Evolutionary conservation across 176 grass and related monocot species (phyloP).

Genomic region (Stipa capillata): DNA sequence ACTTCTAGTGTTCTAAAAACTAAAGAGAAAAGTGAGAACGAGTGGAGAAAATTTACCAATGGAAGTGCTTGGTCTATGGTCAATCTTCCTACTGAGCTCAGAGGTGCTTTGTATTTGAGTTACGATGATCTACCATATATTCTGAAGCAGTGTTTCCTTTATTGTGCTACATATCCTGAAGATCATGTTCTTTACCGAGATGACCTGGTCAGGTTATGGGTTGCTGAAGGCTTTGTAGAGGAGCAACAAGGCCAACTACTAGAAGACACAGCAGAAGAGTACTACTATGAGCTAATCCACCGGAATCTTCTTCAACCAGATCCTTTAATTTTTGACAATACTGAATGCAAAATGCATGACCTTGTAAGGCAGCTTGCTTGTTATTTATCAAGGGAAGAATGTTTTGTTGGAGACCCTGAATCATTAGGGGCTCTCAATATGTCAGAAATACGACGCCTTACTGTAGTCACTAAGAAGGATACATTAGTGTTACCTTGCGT

Average conservation of each 20-base stretch:
- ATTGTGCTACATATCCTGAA: not conserved
- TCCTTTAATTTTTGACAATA: accelerated
- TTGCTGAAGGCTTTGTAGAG: conserved; percentile 28
- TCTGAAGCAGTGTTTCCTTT: conserved; percentile 41
- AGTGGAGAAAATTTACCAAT: conserved; percentile 13
- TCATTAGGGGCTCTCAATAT: not conserved
- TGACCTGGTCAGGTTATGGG: conserved; percentile 17
- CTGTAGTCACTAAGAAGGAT: not conserved
- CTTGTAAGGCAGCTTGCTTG: conserved; percentile 25
- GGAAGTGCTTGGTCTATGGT: conserved; percentile 20
- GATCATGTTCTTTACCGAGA: not conserved
- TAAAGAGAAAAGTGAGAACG: not conserved
- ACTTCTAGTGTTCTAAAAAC: not conserved
- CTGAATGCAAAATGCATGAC: not conserved
- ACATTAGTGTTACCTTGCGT: not conserved
- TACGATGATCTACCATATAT: conserved; percentile 20
- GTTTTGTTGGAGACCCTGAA: not conserved
- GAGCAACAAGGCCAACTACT: not conserved
- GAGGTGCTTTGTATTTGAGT: conserved; percentile 31
- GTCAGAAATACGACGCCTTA: not conserved
- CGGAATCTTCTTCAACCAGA: conserved; percentile 26
- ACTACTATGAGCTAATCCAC: conserved; percentile 29
- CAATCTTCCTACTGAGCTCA: not conserved
- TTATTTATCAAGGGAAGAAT: conserved; percentile 12
- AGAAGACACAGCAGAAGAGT: conserved; percentile 38